Evolutionary conservation across 495 filamentous ascomycete genomes (phyloP).

Genomic region (Penicillium tannophilum): DNA sequence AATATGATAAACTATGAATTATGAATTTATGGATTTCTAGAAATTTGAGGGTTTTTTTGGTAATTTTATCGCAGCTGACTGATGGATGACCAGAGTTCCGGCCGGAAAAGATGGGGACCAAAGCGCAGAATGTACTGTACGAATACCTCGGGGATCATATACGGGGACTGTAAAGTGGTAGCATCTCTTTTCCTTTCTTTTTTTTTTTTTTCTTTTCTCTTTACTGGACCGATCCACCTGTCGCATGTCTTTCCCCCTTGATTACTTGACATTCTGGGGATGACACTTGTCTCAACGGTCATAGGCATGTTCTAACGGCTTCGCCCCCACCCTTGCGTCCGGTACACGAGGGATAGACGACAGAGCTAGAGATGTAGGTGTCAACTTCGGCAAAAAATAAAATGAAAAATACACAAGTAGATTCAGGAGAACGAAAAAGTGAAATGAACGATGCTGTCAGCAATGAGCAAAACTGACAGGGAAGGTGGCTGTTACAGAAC

Average conservation of each 20-base stretch:
- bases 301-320: conserved; percentile 25
- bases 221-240: neutral
- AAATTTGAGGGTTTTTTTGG: neutral
- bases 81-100: conserved; percentile 14
- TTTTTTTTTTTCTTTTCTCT: neutral
- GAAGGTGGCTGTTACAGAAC: conserved; percentile 12
- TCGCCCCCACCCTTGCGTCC: conserved; percentile 21
- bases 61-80: conserved; percentile 6
- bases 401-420: neutral
- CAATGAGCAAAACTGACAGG: neutral
- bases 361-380: too few species aligned
- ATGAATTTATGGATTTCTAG: neutral
- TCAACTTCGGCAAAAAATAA: neutral
- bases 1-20: neutral
- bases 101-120: conserved; percentile 11
- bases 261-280: conserved; percentile 19
- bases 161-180: neutral
- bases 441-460: too few species aligned
- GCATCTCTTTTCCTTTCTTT: neutral
- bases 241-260: neutral
- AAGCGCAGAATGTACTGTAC: conserved; percentile 20
- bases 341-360: conserved; percentile 15
- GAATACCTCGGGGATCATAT: conserved; percentile 1
- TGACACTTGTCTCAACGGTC: conserved; percentile 29
- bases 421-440: neutral